Evolutionary conservation across 2,329 filamentous ascomycete genomes (phyloP), one percentile per base, ranked within the genome.

Genomic region (Fusarium sp.): DNA sequence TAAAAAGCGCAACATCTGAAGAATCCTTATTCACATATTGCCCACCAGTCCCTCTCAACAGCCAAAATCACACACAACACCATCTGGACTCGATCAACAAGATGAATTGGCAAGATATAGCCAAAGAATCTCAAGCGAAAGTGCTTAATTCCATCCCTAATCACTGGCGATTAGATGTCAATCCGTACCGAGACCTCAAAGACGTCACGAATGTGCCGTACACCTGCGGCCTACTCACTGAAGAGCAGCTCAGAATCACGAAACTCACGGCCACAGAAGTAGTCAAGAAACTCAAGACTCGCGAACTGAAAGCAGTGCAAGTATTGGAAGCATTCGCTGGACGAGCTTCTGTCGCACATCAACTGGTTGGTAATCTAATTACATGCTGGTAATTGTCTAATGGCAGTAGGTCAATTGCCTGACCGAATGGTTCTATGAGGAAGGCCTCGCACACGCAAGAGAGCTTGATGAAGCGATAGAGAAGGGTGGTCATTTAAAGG

Each of bases 41-140:
- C 22, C 15, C 17, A 3, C 11, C 8, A 18, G 15, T 18, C 2
- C 2, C 12, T 24, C n/a, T 3, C 18, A 36, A 1, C n/a, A 20
- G 5, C 18, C 3, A 4, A 18, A 20, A 18, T 8, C 18, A 26
- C 6, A 53, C 17, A 24, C 18, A 15, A 3, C 13, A 24, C 7
- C 18, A 17, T 18, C 18, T 5, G 0, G 14, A 3, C 24, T 41
- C 24, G 2, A 7, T 17, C 10, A 0, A n/a, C 1, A 39, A 3
- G 4, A 55, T 55, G 51, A n/a, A 41, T 14, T 63, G 61, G 61
- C 28, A 63, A 61, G 11, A 14, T 2, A 42, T 50, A 1, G 61
- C 54, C 6, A 24, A 18, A 8, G 24, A 24, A 14, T 28, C 28
- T 6, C 61, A 60, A 42, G n/a, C 28, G 5, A 36, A 30, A 17